Conservation (phyloP, 2,329 filamentous ascomycete genomes). For the Fusarium concolor region DNA sequence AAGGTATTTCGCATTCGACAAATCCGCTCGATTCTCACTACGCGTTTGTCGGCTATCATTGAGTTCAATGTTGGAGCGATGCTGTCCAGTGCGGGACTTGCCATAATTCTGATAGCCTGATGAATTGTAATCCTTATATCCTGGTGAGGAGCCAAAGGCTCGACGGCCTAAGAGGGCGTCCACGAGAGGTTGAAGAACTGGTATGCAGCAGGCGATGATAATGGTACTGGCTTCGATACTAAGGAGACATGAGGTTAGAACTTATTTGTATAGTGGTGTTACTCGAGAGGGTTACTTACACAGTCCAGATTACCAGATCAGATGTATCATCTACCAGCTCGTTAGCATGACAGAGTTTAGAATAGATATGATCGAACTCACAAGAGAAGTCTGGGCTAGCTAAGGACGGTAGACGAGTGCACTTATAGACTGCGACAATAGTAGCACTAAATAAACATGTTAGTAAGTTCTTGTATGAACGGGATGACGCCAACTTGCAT, state of each 20-base stretch:
- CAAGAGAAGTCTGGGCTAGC: slow-evolving; percentile 44
- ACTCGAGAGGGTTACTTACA: slow-evolving; percentile 45
- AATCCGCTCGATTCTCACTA: not conserved
- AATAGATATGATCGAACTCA: not conserved
- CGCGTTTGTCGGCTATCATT: not conserved
- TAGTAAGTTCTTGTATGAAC: no score
- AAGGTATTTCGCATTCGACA: slow-evolving; percentile 8
- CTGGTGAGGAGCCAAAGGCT: slow-evolving; percentile 28
- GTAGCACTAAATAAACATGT: slow-evolving; percentile 27
- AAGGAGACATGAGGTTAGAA: not conserved
- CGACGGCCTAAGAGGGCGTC: slow-evolving; percentile 42
- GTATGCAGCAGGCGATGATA: slow-evolving; percentile 53
- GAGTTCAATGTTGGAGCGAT: slow-evolving; percentile 23
- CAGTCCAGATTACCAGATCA: slow-evolving; percentile 60
- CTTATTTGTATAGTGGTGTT: not conserved
- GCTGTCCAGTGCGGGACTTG: slow-evolving; percentile 13
- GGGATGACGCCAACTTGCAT: no score
- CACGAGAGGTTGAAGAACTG: slow-evolving; percentile 50
- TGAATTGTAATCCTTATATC: slow-evolving; percentile 26
- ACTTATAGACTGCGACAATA: slow-evolving; percentile 50
- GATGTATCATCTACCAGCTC: slow-evolving; percentile 47
- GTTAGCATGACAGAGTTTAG: not conserved
- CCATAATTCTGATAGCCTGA: slow-evolving; percentile 23
- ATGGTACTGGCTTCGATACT: slow-evolving; percentile 51
- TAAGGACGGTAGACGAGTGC: slow-evolving; percentile 51